Conservation (phyloP, 768 basidiomycete genomes). For the Hypholoma fasciculare region DNA sequence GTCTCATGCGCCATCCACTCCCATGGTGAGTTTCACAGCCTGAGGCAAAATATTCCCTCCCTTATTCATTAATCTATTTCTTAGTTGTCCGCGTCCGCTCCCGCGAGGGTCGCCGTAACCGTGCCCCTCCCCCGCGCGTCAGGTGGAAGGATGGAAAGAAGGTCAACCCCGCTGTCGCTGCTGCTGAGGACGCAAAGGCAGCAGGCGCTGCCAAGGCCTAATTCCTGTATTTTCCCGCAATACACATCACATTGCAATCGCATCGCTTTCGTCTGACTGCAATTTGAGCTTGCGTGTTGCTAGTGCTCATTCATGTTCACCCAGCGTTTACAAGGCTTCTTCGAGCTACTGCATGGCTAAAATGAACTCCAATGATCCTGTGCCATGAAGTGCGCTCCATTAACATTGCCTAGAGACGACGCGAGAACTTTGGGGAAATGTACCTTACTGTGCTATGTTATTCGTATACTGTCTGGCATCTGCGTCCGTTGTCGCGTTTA, state of each 20-base stretch:
- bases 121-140: conserved; percentile 93
- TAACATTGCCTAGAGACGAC: no score
- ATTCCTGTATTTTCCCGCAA: conserved; percentile 20
- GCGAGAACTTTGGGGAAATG: no score
- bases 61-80: background rate
- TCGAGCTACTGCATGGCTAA: background rate
- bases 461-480: no score
- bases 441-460: no score
- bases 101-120: conserved; percentile 93
- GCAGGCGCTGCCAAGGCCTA: conserved; percentile 49
- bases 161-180: conserved; percentile 93
- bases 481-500: no score
- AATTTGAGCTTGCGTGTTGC: background rate
- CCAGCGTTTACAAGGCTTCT: background rate
- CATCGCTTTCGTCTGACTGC: conserved; percentile 3
- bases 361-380: no score
- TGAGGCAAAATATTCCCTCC: background rate
- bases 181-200: conserved; percentile 85
- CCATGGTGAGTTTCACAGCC: conserved; percentile 66
- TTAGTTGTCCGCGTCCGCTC: conserved; percentile 98
- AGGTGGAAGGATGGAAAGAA: conserved; percentile 97
- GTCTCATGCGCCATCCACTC: conserved; percentile 99
- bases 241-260: conserved; percentile 3
- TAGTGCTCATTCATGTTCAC: background rate
- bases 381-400: no score